These are phyloP conservation scores for Botrytis byssoidea DNA, from an alignment of 2,329 filamentous ascomycete genomes.

Conservation along the genomic window DNA sequence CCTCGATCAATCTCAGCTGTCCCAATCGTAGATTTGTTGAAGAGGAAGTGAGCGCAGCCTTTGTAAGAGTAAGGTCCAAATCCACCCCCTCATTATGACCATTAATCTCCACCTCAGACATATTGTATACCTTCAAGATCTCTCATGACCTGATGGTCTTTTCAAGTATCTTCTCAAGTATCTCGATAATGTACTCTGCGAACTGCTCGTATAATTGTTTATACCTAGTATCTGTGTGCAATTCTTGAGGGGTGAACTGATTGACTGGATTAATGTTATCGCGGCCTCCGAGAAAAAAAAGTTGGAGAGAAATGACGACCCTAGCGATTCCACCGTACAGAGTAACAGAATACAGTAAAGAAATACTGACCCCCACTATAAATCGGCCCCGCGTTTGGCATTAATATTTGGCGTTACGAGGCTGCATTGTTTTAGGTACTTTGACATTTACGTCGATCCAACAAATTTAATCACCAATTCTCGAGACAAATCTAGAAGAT, in stretches of 20 bases:
- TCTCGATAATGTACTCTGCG: constrained; percentile 1
- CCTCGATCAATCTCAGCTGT: constrained; percentile 56
- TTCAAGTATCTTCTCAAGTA: background rate
- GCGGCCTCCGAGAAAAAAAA: constrained; percentile 6
- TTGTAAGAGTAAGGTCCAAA: constrained; percentile 52
- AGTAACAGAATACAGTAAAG: background rate
- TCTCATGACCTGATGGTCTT: constrained; percentile 35
- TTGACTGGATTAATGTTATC: constrained; percentile 19
- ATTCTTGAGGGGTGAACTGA: background rate
- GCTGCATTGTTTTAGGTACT: constrained; percentile 2
- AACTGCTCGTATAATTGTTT: background rate
- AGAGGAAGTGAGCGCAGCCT: constrained; percentile 57
- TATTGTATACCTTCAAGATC: constrained; percentile 41
- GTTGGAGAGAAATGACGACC: constrained; percentile 16
- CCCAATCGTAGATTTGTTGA: constrained; percentile 57
- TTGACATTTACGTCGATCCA: background rate
- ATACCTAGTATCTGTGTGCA: background rate
- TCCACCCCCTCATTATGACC: constrained; percentile 46
- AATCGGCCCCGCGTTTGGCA: constrained; percentile 20
- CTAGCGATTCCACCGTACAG: constrained; percentile 6
- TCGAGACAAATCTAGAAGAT: constrained; percentile 45
- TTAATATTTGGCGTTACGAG: constrained; percentile 7
- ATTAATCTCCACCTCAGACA: constrained; percentile 51
- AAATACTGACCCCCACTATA: constrained; percentile 15
- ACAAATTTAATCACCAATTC: constrained; percentile 10